Percentiles rank a stretch among this genome's conserved stretches.
Conservation (phyloP, 2,329 filamentous ascomycete genomes). For the Fusarium albidum region DNA sequence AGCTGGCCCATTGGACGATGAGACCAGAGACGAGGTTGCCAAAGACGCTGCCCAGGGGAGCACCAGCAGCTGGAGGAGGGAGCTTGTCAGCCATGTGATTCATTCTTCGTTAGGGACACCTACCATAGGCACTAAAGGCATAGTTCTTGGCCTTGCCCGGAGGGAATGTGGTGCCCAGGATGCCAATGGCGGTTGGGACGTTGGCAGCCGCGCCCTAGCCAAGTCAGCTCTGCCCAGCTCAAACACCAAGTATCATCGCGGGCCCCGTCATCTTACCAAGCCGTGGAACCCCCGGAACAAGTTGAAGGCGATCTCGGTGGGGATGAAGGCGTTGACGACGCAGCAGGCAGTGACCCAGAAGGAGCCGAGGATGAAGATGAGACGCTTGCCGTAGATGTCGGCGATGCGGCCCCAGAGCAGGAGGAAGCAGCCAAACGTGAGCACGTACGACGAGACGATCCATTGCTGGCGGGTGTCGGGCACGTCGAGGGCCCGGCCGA, state of each 20-base stretch:
- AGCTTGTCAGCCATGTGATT: not conserved
- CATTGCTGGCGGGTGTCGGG: slow-evolving; percentile 69
- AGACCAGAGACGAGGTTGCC: slow-evolving; percentile 72
- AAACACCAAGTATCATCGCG: not conserved
- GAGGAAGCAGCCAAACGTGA: slow-evolving; percentile 73
- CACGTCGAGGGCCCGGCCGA: slow-evolving; percentile 63
- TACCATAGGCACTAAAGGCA: slow-evolving; percentile 70
- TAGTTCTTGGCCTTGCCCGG: slow-evolving; percentile 76
- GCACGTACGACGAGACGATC: slow-evolving; percentile 71
- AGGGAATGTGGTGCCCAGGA: slow-evolving; percentile 72
- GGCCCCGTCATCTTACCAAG: slow-evolving; percentile 50
- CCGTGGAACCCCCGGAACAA: slow-evolving; percentile 73
- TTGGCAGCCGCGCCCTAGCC: slow-evolving; percentile 70
- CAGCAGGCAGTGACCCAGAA: slow-evolving; percentile 68
- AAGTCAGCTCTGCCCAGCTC: not conserved
- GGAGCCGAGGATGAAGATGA: slow-evolving; percentile 71
- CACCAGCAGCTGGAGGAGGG: slow-evolving; percentile 63
- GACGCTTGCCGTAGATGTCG: slow-evolving; percentile 71
- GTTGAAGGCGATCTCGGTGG: slow-evolving; percentile 73
- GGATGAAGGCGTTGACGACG: slow-evolving; percentile 69
- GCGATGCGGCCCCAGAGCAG: slow-evolving; percentile 73
- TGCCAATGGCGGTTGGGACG: slow-evolving; percentile 75
- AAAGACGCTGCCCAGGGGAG: slow-evolving; percentile 69
- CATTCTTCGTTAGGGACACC: slow-evolving; percentile 19
- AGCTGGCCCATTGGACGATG: slow-evolving; percentile 67